These are phyloP conservation scores for Hirsutella minnesotensis DNA, from an alignment of 2,329 filamentous ascomycete genomes.

Conservation along the genomic window DNA sequence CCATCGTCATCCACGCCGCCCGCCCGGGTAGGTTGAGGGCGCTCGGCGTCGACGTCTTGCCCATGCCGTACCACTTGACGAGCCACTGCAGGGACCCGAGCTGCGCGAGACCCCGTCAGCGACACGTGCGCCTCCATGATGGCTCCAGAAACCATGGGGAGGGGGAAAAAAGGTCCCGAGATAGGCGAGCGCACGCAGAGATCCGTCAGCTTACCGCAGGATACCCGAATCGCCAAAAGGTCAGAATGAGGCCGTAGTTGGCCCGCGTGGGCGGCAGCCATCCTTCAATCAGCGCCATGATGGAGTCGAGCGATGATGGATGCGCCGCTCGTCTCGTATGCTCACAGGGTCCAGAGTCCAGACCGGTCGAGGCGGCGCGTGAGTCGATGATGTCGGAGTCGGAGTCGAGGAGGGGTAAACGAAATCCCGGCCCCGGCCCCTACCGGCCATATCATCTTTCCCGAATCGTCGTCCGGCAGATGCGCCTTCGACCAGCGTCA, in stretches of 20 bases:
- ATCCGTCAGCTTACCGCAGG: constrained; percentile 35
- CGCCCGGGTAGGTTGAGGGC: constrained; percentile 79
- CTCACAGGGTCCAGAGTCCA: no score
- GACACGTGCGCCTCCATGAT: constrained; percentile 7
- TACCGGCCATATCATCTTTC: no score
- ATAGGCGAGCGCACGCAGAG: no score
- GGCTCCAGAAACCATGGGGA: no score
- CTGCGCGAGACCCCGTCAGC: constrained; percentile 27
- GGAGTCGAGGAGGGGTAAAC: neutral
- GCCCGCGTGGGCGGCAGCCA: constrained; percentile 48
- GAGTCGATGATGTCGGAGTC: neutral
- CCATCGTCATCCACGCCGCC: constrained; percentile 81
- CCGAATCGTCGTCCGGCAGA: no score
- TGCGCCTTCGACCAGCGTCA: no score
- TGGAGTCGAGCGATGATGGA: no score
- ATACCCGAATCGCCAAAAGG: constrained; percentile 39
- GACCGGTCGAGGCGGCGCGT: no score
- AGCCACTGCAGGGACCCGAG: constrained; percentile 64
- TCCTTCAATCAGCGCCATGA: constrained; percentile 36
- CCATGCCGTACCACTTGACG: constrained; percentile 74
- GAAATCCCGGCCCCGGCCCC: neutral
- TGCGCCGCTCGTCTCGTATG: no score
- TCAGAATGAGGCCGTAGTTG: constrained; percentile 42
- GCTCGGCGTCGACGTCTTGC: constrained; percentile 73
- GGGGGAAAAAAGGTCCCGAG: no score